Conservation (phyloP, 306 rosid genomes). For the Gastrolobium bilobum region DNA sequence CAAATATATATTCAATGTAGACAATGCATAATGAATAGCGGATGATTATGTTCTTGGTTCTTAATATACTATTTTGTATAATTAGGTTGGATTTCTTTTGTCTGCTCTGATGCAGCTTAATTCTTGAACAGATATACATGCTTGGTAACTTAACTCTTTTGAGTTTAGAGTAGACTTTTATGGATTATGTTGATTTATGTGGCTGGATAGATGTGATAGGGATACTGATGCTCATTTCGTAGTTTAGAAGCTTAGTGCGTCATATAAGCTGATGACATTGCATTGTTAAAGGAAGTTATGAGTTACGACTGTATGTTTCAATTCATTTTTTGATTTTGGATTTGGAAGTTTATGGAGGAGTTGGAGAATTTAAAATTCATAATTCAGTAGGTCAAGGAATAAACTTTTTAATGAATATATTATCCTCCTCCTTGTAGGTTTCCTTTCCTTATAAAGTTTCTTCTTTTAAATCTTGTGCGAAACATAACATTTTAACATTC, state of each 20-base stretch:
- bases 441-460: background rate
- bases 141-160: background rate
- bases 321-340: background rate
- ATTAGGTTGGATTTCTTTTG: constrained; percentile 7
- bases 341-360: background rate
- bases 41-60: constrained; percentile 14
- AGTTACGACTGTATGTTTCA: background rate
- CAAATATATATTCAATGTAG: background rate
- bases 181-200: background rate
- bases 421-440: background rate
- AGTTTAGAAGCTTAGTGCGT: background rate
- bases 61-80: background rate
- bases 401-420: background rate
- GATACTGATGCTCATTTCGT: background rate
- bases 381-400: background rate
- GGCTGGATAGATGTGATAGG: background rate
- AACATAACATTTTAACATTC: background rate
- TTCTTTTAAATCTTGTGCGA: background rate
- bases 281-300: background rate
- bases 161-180: background rate
- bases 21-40: constrained; percentile 1
- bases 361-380: background rate
- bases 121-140: background rate
- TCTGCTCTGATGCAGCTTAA: constrained; percentile 25
- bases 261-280: background rate